phyloP scores from a whole-genome alignment of 2,329 filamentous ascomycete species.

The Epichloe coenophiala region DNA sequence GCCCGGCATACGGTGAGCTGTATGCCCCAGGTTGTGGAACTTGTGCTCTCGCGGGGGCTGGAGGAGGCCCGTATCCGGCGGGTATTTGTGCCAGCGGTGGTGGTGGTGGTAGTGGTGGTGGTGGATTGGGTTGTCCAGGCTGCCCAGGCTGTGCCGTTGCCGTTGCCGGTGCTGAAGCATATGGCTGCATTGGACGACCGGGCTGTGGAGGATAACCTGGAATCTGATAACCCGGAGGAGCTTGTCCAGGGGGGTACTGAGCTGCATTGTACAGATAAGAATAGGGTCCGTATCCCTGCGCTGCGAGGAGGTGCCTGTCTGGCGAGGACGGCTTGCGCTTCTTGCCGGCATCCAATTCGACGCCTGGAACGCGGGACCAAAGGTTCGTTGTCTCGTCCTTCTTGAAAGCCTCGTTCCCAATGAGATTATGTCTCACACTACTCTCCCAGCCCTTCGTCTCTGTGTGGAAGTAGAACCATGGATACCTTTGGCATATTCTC shows the following conservation, averaged over 20 bases:
- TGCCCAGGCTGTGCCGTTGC: slow-evolving; percentile 8
- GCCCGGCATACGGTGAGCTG: slow-evolving; percentile 22
- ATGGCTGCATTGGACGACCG: slow-evolving; percentile 17
- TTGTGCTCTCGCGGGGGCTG: slow-evolving; percentile 21
- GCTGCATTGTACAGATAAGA: slow-evolving; percentile 20
- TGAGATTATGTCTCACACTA: slow-evolving; percentile 50
- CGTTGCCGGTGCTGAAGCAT: slow-evolving; percentile 5
- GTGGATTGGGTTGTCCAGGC: slow-evolving; percentile 3
- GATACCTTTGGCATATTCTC: slow-evolving; percentile 42
- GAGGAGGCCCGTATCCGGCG: slow-evolving; percentile 20
- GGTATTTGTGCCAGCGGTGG: slow-evolving; percentile 13
- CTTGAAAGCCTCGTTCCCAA: slow-evolving; percentile 46
- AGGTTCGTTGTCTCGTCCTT: slow-evolving; percentile 43
- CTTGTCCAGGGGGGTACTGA: slow-evolving; percentile 22
- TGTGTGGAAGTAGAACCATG: slow-evolving; percentile 45
- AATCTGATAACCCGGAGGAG: slow-evolving; percentile 21
- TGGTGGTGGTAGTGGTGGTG: background rate
- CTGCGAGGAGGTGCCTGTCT: slow-evolving; percentile 29
- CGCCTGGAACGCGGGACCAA: slow-evolving; percentile 43
- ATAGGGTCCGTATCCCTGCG: slow-evolving; percentile 24
- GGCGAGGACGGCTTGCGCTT: slow-evolving; percentile 43
- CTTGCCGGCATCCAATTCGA: slow-evolving; percentile 47
- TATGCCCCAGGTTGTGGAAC: slow-evolving; percentile 20
- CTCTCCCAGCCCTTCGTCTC: slow-evolving; percentile 55
- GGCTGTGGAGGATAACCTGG: slow-evolving; percentile 20